Base-by-base conservation (phyloP, 208 protist genomes). In the Borovskyia barvae region DNA sequence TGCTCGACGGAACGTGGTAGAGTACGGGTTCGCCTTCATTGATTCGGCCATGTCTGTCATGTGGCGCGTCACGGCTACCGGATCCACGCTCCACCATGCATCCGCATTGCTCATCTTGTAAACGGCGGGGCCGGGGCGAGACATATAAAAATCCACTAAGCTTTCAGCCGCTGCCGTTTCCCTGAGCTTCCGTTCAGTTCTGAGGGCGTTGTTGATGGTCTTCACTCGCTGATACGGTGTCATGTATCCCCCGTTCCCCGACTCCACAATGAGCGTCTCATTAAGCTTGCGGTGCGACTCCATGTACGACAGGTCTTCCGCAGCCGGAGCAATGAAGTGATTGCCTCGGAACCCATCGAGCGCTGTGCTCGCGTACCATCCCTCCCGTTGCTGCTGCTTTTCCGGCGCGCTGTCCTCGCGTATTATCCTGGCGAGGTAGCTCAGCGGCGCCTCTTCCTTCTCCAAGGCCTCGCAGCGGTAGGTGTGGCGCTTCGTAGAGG, bases 61-160 rank as follows among this genome's bases (percentile, higher is more conserved):
- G 20, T 65, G 73, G 22, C 40, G 41, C 36, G 77, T 68, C 17
- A 85, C 77, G 5, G 62, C 40, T 1, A 80, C 77, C 3, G 84
- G 75, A 53, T 92, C 77, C 36, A 91, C 60, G 29, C 59, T 40
- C 70, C 74, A 90, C 85, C 88, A 94, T 50, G 82, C 66, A 32
- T 88, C 76, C 12, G 79, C 80, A 58, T 94, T 94, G 61, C 80
- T 85, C 80, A 94, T 82, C 58, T 85, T 94, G 42, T 87, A 92
- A 25, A 78, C 73, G 11, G 37, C 51, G 2, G 82, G 88, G 0
- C 45, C 70, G 5, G 71, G 43, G 2, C 37, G 29, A 0, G 37
- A 30, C 22, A 52, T 53, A 51, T 77, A 62, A 7, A 77, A 54
- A 14, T 65, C 20, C 37, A 78, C 35, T 1, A 66, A 54, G 0